These are phyloP conservation scores for Pyrus hybrid DNA, from an alignment of 331 rosid genomes.

Conservation along the genomic window DNA sequence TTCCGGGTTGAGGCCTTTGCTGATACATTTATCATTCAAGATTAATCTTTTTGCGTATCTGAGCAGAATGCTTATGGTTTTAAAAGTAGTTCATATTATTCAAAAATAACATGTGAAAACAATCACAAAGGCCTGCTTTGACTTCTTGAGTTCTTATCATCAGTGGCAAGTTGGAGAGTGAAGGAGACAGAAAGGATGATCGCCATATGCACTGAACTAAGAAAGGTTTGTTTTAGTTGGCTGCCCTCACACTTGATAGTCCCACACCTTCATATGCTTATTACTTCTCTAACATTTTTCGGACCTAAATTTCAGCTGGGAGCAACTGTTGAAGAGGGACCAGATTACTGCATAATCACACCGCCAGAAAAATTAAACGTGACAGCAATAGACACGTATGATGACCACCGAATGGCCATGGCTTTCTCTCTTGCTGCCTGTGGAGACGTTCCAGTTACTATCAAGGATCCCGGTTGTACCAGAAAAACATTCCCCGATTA, in stretches of 20 bases:
- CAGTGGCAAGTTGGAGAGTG: conserved; percentile 99
- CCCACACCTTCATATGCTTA: background rate
- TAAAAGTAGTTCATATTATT: background rate
- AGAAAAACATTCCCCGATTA: no score
- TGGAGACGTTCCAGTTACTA: no score
- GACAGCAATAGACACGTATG: no score
- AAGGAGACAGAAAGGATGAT: conserved; percentile 99
- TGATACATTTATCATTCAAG: background rate
- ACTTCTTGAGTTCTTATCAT: conserved; percentile 9
- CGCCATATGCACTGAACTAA: conserved; percentile 97
- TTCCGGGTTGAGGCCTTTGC: background rate
- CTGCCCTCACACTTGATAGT: background rate
- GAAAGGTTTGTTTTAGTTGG: conserved; percentile 50
- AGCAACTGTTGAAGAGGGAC: conserved; percentile 95
- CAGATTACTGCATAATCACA: conserved; percentile 91
- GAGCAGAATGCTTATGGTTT: background rate
- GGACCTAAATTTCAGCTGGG: conserved; percentile 60
- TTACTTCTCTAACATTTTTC: background rate
- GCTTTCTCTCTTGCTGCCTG: no score
- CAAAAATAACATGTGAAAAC: background rate
- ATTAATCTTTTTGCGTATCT: background rate
- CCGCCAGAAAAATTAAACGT: conserved; percentile 83
- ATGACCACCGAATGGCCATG: no score
- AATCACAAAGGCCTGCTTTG: background rate
- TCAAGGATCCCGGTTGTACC: no score